Conservation (phyloP, 371 early-diverging fungal species). For the Choanephora cucurbitarum region DNA sequence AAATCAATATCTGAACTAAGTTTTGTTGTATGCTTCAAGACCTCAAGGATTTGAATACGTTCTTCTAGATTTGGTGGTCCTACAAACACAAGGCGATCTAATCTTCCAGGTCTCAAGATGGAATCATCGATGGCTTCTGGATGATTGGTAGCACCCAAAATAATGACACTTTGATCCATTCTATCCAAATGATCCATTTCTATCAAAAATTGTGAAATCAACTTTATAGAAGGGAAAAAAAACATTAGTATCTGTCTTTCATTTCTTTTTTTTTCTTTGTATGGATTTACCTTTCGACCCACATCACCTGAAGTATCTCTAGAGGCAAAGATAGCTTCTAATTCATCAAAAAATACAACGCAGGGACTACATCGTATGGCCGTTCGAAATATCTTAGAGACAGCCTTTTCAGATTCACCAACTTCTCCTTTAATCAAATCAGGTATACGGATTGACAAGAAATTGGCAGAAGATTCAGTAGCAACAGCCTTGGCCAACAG, state of each 20-base stretch:
- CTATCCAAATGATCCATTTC: constrained; percentile 75
- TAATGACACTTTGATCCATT: constrained; percentile 53
- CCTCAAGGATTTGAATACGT: constrained; percentile 71
- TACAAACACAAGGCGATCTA: constrained; percentile 85
- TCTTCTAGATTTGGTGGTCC: constrained; percentile 69
- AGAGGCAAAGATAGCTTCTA: constrained; percentile 87
- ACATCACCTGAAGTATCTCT: constrained; percentile 62
- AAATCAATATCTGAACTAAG: constrained; percentile 58
- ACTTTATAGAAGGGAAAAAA: constrained; percentile 32
- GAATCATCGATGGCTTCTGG: constrained; percentile 79
- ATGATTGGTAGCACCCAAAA: constrained; percentile 92
- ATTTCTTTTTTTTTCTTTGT: background rate
- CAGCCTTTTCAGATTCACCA: constrained; percentile 93
- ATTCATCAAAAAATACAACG: constrained; percentile 98
- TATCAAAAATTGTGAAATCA: constrained; percentile 75
- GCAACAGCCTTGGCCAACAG: constrained; percentile 91
- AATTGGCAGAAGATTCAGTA: constrained; percentile 89
- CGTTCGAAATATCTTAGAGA: constrained; percentile 84
- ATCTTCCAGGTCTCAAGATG: constrained; percentile 85
- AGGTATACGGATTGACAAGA: constrained; percentile 91
- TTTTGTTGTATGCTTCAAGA: constrained; percentile 57
- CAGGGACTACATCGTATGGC: constrained; percentile 92
- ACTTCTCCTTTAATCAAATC: constrained; percentile 95
- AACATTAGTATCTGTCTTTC: background rate
- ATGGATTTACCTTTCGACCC: constrained; percentile 58